phyloP scores from a whole-genome alignment of 176 grass and related monocot genomes.

The Carex parvula region DNA sequence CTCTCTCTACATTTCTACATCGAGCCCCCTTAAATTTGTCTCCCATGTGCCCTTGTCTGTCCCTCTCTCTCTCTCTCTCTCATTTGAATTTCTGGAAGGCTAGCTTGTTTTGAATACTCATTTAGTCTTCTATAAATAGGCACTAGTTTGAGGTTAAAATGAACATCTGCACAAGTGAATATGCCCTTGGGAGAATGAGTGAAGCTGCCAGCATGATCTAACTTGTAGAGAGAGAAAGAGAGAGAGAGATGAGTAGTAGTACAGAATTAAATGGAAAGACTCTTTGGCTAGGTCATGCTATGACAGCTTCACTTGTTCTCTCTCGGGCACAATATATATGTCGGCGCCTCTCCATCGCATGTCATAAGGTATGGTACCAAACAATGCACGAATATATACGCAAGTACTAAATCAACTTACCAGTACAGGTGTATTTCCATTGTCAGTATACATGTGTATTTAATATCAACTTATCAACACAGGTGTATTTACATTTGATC shows the following conservation, averaged over 20 bases:
- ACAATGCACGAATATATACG: background rate
- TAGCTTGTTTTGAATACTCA: background rate
- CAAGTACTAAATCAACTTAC: background rate
- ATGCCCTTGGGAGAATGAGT: conserved; percentile 58
- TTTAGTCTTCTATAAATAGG: conserved; percentile 23
- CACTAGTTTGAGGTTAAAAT: conserved; percentile 1
- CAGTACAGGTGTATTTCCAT: background rate
- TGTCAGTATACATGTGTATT: background rate
- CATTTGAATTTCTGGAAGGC: background rate
- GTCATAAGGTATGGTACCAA: background rate
- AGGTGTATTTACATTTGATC: background rate
- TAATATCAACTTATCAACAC: background rate
- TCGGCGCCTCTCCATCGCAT: background rate
- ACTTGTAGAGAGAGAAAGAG: background rate
- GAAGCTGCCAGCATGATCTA: conserved; percentile 99
- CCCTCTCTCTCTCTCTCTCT: background rate
- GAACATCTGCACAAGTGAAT: conserved; percentile 18
- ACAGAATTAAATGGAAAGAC: background rate
- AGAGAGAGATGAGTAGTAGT: background rate
- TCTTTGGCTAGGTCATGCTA: conserved; percentile 69
- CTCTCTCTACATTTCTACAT: conserved; percentile 11
- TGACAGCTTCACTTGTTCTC: conserved; percentile 91
- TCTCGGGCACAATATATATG: conserved; percentile 33
- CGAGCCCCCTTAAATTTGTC: conserved; percentile 30
- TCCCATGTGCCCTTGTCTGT: conserved; percentile 30